Base-by-base conservation (phyloP, 2,329 filamentous ascomycete species). In the Neonectria faginata region DNA sequence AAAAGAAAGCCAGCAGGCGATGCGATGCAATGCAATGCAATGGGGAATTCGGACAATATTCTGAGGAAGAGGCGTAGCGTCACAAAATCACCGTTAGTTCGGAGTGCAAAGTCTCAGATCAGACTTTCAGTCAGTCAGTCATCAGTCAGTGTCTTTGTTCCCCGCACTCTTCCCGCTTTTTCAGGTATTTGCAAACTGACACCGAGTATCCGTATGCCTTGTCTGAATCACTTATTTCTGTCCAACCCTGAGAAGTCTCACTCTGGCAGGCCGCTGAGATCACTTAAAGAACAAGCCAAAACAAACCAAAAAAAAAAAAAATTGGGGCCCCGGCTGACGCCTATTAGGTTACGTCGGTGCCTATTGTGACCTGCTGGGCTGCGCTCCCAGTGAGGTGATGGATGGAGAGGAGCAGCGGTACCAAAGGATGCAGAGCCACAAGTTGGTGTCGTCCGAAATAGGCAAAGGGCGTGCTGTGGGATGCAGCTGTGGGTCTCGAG, bases 401-500 rank as follows among this genome's bases (percentile, higher is more conserved):
- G 25, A 29, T 29, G 25, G 16, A 9, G 33, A 51, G 33, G 33
- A 56, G 33, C 39, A 41, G 42, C 62, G 48, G 52, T 41, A 41
- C 27, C 62, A 50, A 62, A 39, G 55, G 31, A 62, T 70, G 67
- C 66, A 73, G 60, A 63, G 59, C 50, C 56, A 50, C 44, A 62
- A 61, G 48, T 52, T 59, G 59, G 59, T 60, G 66, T 66, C 62
- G 63, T 58, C 71, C 71, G 29, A 59, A 73, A 65, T 70, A 72
- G 71, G 71, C 48, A 71, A 65, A 70, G 54, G 66, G 50, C 59
- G 47, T 64, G 58, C 18, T 53, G 41, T n/a, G 50, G 44, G 60
- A 62, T 67, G 60, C 65, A 61, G 44, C 54, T 66, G 66, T 54
- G 51, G 60, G 39, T 36, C 54, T 51, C 55, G 50, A 47, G 22